Conservation (phyloP, 139 green algal species). For the Tetradesmus obliquus region DNA sequence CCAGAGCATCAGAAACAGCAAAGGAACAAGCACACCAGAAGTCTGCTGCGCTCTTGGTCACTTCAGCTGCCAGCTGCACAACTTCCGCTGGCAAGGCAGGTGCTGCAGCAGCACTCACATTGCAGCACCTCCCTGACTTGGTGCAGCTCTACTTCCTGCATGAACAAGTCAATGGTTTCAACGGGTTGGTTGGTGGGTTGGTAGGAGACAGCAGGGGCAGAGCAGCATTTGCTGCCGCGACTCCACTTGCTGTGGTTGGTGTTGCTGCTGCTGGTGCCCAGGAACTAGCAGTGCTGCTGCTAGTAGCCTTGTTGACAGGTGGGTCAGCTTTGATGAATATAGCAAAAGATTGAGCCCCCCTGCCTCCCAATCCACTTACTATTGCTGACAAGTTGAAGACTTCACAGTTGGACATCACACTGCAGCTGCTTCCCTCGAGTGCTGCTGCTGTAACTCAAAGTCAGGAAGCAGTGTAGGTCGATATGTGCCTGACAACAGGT, state of each 20-base stretch:
- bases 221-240: background rate
- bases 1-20: too few species aligned
- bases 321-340: too few species aligned
- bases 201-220: background rate
- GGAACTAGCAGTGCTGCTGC: background rate
- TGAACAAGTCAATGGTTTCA: background rate
- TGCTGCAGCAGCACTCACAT: constrained; percentile 62
- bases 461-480: background rate
- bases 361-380: constrained; percentile 8
- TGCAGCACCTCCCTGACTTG: constrained; percentile 85
- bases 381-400: constrained; percentile 45
- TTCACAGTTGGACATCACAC: constrained; percentile 49
- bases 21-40: too few species aligned
- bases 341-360: background rate
- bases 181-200: background rate
- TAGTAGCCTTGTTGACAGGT: background rate
- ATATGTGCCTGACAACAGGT: too few species aligned
- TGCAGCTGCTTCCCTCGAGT: background rate
- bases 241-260: background rate
- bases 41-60: too few species aligned
- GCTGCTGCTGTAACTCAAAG: background rate
- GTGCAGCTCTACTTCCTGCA: constrained; percentile 81
- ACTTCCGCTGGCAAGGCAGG: background rate
- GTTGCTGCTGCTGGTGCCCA: background rate
- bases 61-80: too few species aligned